A percentile compares a stretch with the other conserved stretches of the same genome.
phyloP scores from a whole-genome alignment of 2,329 filamentous ascomycete genomes.

The Nannizzia gypsea region DNA sequence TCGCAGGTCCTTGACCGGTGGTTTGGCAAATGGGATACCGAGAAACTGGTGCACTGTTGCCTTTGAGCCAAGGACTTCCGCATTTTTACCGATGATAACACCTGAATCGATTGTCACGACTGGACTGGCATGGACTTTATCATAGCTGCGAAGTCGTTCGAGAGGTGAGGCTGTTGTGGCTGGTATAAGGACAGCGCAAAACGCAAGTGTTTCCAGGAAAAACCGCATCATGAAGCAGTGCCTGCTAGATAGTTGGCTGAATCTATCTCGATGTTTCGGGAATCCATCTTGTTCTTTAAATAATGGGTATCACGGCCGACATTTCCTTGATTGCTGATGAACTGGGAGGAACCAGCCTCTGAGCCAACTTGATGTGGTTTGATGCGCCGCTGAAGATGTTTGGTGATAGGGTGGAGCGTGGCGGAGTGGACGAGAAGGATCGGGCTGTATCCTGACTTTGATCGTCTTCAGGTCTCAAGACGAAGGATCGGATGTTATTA shows the following conservation, averaged over 20 bases:
- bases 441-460: background rate
- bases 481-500: background rate
- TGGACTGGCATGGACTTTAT: background rate
- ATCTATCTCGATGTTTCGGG: background rate
- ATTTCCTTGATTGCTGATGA: background rate
- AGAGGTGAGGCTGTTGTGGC: background rate
- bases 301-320: background rate
- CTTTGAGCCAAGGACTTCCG: background rate
- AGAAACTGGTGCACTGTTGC: conserved; percentile 3
- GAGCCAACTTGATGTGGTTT: background rate
- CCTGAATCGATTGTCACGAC: background rate
- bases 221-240: background rate
- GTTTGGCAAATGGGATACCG: conserved; percentile 2
- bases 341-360: background rate
- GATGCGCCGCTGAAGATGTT: background rate
- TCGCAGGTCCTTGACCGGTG: background rate
- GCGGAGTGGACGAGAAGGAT: background rate
- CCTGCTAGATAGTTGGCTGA: background rate
- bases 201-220: background rate
- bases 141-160: background rate
- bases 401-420: background rate
- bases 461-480: background rate
- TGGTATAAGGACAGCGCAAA: background rate
- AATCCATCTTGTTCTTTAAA: background rate
- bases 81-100: conserved; percentile 1